These are phyloP conservation scores for Dovyalis caffra DNA, from an alignment of 345 rosid species.

Conservation along the genomic window DNA sequence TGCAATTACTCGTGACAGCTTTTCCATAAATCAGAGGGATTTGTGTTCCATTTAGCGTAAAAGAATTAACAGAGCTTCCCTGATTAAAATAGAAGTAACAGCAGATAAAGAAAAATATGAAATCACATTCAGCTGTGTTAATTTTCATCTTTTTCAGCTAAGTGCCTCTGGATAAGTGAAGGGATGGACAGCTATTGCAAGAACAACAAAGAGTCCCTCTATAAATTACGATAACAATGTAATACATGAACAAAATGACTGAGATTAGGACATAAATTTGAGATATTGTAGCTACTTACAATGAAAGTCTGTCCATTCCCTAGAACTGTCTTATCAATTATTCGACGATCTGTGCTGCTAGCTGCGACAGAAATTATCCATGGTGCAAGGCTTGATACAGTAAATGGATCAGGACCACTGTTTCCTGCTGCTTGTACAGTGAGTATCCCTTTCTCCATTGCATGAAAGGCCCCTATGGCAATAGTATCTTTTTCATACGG, in stretches of 20 bases:
- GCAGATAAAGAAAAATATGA: neutral
- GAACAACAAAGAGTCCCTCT: too few species aligned
- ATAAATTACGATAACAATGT: too few species aligned
- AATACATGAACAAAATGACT: too few species aligned
- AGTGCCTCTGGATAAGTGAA: too few species aligned
- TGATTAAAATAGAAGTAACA: neutral
- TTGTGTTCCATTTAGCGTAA: slow-evolving; percentile 20
- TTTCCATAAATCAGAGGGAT: slow-evolving; percentile 33
- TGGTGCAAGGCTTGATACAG: slow-evolving; percentile 27
- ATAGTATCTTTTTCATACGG: slow-evolving; percentile 11
- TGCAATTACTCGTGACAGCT: slow-evolving; percentile 2
- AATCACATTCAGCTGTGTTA: too few species aligned
- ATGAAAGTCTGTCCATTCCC: slow-evolving; percentile 36
- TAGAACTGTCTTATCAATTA: slow-evolving; percentile 36
- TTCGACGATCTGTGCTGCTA: slow-evolving; percentile 40
- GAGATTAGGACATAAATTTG: neutral
- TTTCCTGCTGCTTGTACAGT: slow-evolving; percentile 45
- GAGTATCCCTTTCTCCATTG: slow-evolving; percentile 49
- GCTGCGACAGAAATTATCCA: slow-evolving; percentile 55
- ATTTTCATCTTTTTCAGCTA: too few species aligned
- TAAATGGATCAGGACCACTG: neutral
- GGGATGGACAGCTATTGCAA: too few species aligned
- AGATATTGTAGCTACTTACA: slow-evolving; percentile 27
- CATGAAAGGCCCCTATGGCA: slow-evolving; percentile 52
- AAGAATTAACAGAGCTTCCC: slow-evolving; percentile 40